Evolutionary conservation across 495 filamentous ascomycete species (phyloP).

Genomic region (Aspergillus taichungensis): DNA sequence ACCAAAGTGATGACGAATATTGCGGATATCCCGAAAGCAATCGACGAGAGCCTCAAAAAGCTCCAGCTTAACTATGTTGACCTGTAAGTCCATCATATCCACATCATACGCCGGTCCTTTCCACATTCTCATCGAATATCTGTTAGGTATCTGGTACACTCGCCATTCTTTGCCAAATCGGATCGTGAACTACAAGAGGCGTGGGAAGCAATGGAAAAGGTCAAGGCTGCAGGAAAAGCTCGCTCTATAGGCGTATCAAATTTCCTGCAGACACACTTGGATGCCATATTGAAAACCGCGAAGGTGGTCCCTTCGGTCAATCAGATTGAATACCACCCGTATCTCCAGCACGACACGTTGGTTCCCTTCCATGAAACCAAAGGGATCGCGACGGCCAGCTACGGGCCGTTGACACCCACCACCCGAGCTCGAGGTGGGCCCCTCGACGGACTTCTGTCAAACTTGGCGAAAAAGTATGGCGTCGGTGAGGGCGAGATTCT

Average conservation of each 20-base stretch:
- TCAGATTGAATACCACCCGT: conserved; percentile 85
- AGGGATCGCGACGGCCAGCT: conserved; percentile 61
- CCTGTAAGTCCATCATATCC: conserved; percentile 33
- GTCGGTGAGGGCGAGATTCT: conserved; percentile 61
- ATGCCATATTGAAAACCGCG: conserved; percentile 57
- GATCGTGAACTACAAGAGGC: conserved; percentile 55
- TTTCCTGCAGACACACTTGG: conserved; percentile 58
- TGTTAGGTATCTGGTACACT: conserved; percentile 65
- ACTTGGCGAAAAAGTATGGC: conserved; percentile 66
- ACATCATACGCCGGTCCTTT: not conserved
- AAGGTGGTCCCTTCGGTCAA: conserved; percentile 61
- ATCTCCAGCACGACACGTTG: conserved; percentile 68
- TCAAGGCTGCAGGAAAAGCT: conserved; percentile 59
- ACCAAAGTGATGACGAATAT: conserved; percentile 60
- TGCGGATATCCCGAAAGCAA: conserved; percentile 52
- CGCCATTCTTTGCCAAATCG: conserved; percentile 57
- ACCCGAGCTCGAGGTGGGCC: conserved; percentile 62
- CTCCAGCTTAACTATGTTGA: conserved; percentile 76
- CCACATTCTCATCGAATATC: not conserved
- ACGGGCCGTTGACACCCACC: conserved; percentile 56
- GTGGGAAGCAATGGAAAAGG: conserved; percentile 71
- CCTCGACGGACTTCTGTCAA: conserved; percentile 49
- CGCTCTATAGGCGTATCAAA: conserved; percentile 82
- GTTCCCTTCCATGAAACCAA: conserved; percentile 56
- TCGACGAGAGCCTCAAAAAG: conserved; percentile 63